Percentiles rank a stretch among this genome's conserved stretches.
phyloP scores from a whole-genome alignment of 2,329 filamentous ascomycete genomes.

The Stagonosporopsis chrysanthemi region DNA sequence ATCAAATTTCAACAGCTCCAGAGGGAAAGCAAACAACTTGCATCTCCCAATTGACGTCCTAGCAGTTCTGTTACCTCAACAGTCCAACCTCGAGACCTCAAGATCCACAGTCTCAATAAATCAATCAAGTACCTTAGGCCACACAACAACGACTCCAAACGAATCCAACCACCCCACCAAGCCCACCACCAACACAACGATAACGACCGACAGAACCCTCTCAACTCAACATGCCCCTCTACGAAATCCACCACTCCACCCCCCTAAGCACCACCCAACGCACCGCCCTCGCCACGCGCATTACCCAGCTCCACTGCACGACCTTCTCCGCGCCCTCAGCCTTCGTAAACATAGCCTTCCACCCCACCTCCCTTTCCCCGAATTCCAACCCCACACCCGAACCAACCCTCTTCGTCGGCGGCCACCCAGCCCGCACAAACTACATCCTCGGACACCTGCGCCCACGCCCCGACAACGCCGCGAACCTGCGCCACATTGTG shows the following conservation, averaged over 20 bases:
- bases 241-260: conserved; percentile 52
- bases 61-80: too few relatives aligned
- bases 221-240: conserved; percentile 51
- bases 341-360: conserved; percentile 56
- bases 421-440: conserved; percentile 20
- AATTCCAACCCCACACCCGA: neutral
- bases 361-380: conserved; percentile 14
- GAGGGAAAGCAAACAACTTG: too few relatives aligned
- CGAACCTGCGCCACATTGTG: conserved; percentile 22
- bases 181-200: neutral
- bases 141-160: too few relatives aligned
- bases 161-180: too few relatives aligned
- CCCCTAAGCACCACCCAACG: conserved; percentile 45
- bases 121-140: too few relatives aligned
- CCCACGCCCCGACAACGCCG: conserved; percentile 22
- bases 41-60: too few relatives aligned
- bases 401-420: conserved; percentile 11
- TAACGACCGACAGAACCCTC: too few relatives aligned
- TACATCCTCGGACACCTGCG: conserved; percentile 34
- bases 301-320: conserved; percentile 53
- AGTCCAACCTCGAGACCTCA: too few relatives aligned
- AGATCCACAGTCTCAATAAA: too few relatives aligned
- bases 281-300: conserved; percentile 49
- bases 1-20: too few relatives aligned
- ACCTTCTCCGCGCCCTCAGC: conserved; percentile 53